These are phyloP conservation scores for Lactifluus volemus DNA, from an alignment of 768 basidiomycete species.

Conservation along the genomic window DNA sequence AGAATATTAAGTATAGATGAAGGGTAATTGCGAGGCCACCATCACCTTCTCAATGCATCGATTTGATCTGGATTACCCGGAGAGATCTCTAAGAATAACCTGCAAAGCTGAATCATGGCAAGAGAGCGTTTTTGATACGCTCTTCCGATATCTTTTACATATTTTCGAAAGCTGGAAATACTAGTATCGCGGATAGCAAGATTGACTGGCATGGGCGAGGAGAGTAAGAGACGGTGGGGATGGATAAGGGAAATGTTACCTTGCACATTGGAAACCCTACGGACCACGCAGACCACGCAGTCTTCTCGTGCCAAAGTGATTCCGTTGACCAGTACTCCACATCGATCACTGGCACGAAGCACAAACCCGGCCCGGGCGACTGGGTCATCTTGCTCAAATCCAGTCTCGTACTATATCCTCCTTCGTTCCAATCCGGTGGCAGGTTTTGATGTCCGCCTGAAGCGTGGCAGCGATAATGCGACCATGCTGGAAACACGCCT, in stretches of 20 bases:
- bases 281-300: conserved; percentile 1
- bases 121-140: conserved; percentile 16
- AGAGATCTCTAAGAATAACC: conserved; percentile 15
- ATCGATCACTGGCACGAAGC: no score
- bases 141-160: conserved; percentile 14
- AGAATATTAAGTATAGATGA: neutral
- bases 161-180: conserved; percentile 12
- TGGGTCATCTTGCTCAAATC: neutral
- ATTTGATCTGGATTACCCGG: conserved; percentile 13
- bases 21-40: neutral
- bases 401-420: neutral
- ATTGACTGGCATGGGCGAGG: conserved; percentile 5
- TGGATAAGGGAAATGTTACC: conserved; percentile 1
- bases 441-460: conserved; percentile 8
- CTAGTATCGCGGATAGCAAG: conserved; percentile 1
- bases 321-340: no score
- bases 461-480: conserved; percentile 1
- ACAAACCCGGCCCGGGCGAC: no score
- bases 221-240: neutral
- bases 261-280: conserved; percentile 3
- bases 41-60: conserved; percentile 12
- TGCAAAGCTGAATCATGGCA: conserved; percentile 16
- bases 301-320: neutral
- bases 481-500: conserved; percentile 9
- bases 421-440: neutral